Evolutionary conservation across 257 asterid species (phyloP), one percentile per base, ranked within the genome.

Genomic region (Salvia hispanica): DNA sequence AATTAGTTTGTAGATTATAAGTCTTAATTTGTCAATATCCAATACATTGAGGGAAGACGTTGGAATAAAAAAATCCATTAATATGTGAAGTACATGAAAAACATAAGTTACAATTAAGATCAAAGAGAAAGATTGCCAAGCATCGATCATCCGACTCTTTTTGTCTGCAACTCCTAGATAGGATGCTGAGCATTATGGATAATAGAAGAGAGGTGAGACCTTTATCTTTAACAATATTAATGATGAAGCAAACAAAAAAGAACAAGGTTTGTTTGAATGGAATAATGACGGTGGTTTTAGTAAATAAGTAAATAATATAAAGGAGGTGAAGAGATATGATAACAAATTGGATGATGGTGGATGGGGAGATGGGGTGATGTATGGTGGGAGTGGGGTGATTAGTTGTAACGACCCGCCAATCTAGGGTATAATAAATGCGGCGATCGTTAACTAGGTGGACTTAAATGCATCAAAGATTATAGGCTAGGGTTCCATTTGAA

Each of bases 351-450:
- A 4, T 66, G 21, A 18, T 18, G 21, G 21, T 18, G 21, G 21
- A 18, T 18, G 21, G 21, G 21, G 21, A 18, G 21, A 18, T 18
- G 21, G 21, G 21, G 21, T 0, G 21, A 18, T 60, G 18, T 66
- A 73, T 0, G 79, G 62, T 9, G 71, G 73, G 0, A 72, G 77
- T 10, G 74, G 69, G 75, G 75, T 0, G 76, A 71, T 31, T 52
- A n/a, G n/a, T n/a, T n/a, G n/a, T n/a, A n/a, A n/a, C n/a, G n/a
- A n/a, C n/a, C n/a, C n/a, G n/a, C n/a, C n/a, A n/a, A n/a, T n/a
- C n/a, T n/a, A n/a, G n/a, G n/a, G n/a, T n/a, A n/a, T n/a, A n/a
- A n/a, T n/a, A n/a, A n/a, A n/a, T n/a, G n/a, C n/a, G n/a, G n/a
- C n/a, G n/a, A n/a, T n/a, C n/a, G n/a, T n/a, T n/a, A n/a, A n/a